Conservation (phyloP, 2,329 filamentous ascomycete genomes). For the Colletotrichum incanum region DNA sequence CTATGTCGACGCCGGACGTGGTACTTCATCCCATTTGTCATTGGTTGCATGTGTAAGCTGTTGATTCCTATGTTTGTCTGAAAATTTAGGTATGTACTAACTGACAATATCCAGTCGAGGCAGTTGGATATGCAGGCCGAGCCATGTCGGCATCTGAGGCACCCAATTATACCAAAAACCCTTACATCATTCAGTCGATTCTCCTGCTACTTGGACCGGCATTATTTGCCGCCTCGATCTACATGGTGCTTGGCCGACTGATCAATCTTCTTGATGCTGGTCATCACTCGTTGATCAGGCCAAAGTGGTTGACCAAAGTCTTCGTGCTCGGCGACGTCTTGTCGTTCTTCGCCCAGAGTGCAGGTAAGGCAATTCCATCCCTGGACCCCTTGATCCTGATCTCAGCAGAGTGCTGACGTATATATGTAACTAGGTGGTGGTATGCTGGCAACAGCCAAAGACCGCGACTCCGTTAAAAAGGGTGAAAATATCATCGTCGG, state of each 20-base stretch:
- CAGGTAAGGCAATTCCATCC: slow-evolving; percentile 49
- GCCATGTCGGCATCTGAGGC: slow-evolving; percentile 60
- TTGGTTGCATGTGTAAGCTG: slow-evolving; percentile 67
- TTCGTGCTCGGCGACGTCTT: slow-evolving; percentile 71
- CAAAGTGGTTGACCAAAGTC: slow-evolving; percentile 64
- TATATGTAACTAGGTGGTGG: slow-evolving; percentile 20
- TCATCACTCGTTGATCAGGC: slow-evolving; percentile 51
- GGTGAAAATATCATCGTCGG: slow-evolving; percentile 66
- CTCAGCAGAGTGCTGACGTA: not conserved
- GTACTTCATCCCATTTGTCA: slow-evolving; percentile 68
- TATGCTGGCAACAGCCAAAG: slow-evolving; percentile 47
- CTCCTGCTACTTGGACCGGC: slow-evolving; percentile 63
- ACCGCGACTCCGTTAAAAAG: slow-evolving; percentile 32
- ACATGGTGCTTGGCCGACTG: slow-evolving; percentile 65
- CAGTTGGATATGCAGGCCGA: slow-evolving; percentile 67
- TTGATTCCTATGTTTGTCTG: slow-evolving; percentile 33
- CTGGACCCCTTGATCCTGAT: not conserved
- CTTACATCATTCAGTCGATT: slow-evolving; percentile 60
- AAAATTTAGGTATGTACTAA: slow-evolving; percentile 8
- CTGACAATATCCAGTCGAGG: slow-evolving; percentile 56
- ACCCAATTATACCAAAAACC: slow-evolving; percentile 55
- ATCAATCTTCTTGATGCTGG: slow-evolving; percentile 57
- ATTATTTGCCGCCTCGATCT: slow-evolving; percentile 65
- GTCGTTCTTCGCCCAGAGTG: slow-evolving; percentile 66
- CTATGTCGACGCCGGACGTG: slow-evolving; percentile 60